phyloP scores from a whole-genome alignment of 257 asterid species.

The Solanum clarkiae region DNA sequence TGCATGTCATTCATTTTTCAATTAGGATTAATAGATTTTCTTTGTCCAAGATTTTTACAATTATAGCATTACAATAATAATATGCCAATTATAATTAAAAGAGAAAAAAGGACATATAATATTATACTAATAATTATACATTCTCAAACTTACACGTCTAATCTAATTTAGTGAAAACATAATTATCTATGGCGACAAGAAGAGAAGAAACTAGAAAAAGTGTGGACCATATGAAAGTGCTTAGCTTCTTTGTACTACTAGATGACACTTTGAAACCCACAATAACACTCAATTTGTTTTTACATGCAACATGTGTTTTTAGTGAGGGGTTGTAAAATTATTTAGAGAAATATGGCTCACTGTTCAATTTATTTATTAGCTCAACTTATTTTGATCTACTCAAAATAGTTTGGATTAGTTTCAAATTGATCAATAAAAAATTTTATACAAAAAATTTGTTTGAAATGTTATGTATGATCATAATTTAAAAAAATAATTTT shows the following conservation, averaged over 20 bases:
- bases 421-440: not conserved
- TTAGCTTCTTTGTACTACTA: conserved; percentile 10
- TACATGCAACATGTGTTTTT: not conserved
- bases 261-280: not conserved
- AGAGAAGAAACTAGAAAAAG: not conserved
- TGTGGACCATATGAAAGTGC: conserved; percentile 13
- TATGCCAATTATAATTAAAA: too few species aligned
- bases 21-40: too few species aligned
- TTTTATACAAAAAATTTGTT: not conserved
- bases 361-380: not conserved
- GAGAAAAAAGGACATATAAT: too few species aligned
- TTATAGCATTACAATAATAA: too few species aligned
- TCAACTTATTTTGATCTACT: not conserved
- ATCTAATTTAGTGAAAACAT: not conserved
- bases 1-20: too few species aligned
- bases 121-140: not conserved
- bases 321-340: not conserved
- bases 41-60: too few species aligned
- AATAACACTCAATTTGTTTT: not conserved
- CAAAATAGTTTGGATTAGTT: not conserved
- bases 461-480: not conserved
- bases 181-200: not conserved
- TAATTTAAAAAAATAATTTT: not conserved
- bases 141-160: not conserved
- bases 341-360: not conserved